Base-by-base conservation (phyloP, 2,329 filamentous ascomycete species). In the Talaromyces piceae region DNA sequence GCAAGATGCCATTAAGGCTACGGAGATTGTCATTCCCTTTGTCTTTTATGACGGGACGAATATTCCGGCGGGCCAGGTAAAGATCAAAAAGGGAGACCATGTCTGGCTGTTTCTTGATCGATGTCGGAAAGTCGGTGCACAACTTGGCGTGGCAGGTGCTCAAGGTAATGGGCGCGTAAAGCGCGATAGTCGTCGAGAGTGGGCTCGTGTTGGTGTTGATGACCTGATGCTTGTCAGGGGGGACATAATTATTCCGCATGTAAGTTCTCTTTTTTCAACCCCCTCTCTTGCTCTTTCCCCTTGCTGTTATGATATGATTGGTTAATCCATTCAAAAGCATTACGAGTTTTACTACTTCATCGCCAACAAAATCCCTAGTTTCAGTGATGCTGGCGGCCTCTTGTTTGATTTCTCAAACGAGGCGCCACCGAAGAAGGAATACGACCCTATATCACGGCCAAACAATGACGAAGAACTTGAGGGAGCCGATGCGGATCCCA, bases 341-440 rank as follows among this genome's bases (percentile, higher is more conserved):
- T 96, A 94, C 65, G 91, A 97, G 58, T 90, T 98, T 66, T 93
- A 97, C 68, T 93, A 91, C 72, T 97, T 98, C 71, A 83, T 96
- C 65, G 86, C 95, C 67, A 96, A 97, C 56, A 61, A 67, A 48
- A 59, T 74, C 3, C 62, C 67, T 68, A 88, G 86, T 62, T 87
- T 82, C 23, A 69, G 81, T 2, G 88, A 87, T 2, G 84, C 87
- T n/a, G 82, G 82, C 31, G 85, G 87, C 47, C 74, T 81, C 5
- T 74, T 98, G 8, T 97, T 98, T 67, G 79, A 88, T 62, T 95
- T 91, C 67, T 80, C 80, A 22, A 65, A 71, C 45, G 68, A 73
- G 28, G 68, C 68, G 22, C 62, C 67, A 2, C 58, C 64, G 16
- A 53, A 61, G 4, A 52, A 61, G 41, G 31, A 59, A 9, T 61